Percentiles rank a stretch among this genome's conserved stretches.
phyloP scores from a whole-genome alignment of 176 grass and related monocot species.

The Avena insularis region DNA sequence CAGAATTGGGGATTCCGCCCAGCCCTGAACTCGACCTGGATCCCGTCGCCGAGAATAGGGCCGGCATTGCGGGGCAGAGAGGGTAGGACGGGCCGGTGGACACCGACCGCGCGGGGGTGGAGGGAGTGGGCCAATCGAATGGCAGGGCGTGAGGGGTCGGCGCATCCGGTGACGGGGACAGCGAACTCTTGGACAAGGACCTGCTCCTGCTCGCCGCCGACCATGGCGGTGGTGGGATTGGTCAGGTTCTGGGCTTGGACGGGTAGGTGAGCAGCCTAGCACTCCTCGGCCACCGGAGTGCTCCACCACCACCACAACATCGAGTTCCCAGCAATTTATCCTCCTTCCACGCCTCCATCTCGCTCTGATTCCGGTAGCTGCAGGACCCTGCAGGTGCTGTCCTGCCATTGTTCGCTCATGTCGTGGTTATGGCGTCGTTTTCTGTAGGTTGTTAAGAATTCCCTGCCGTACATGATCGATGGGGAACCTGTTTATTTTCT shows the following conservation, averaged over 20 bases:
- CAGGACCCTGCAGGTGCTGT: too few relatives aligned
- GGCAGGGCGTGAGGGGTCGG: background rate
- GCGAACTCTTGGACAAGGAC: background rate
- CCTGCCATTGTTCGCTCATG: too few relatives aligned
- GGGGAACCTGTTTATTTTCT: too few relatives aligned
- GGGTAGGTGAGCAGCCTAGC: too few relatives aligned
- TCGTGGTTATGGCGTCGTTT: too few relatives aligned
- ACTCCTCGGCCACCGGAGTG: too few relatives aligned
- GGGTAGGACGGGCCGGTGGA: constrained; percentile 26
- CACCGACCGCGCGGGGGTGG: constrained; percentile 25
- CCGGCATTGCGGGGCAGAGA: constrained; percentile 7
- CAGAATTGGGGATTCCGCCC: constrained; percentile 55
- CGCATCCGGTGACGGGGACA: background rate
- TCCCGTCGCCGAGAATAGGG: constrained; percentile 18
- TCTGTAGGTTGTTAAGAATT: too few relatives aligned
- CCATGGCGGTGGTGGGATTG: background rate
- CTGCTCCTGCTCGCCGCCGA: constrained; percentile 2
- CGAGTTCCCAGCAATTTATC: too few relatives aligned
- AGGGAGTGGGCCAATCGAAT: constrained; percentile 49
- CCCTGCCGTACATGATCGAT: too few relatives aligned
- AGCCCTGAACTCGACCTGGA: constrained; percentile 74
- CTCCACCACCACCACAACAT: too few relatives aligned
- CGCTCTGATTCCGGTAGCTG: too few relatives aligned
- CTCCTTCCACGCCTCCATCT: too few relatives aligned
- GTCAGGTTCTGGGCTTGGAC: background rate